These are phyloP conservation scores for Eucalyptus globulus DNA, from an alignment of 345 rosid genomes.

Conservation along the genomic window DNA sequence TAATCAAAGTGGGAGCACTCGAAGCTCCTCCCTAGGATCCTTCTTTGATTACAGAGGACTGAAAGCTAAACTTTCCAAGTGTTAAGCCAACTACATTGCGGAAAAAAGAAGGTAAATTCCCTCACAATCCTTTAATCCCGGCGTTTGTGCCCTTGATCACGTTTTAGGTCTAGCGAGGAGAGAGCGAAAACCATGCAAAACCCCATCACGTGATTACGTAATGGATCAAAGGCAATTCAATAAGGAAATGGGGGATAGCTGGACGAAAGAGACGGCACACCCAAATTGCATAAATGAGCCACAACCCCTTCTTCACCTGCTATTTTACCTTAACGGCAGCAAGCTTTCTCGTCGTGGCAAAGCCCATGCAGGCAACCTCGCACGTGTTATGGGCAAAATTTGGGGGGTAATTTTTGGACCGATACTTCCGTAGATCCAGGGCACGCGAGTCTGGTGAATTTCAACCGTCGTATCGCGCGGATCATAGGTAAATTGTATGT, in stretches of 20 bases:
- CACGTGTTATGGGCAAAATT: not conserved
- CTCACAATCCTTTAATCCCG: not conserved
- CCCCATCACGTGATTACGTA: not conserved
- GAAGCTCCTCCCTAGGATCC: not conserved
- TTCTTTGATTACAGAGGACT: not conserved
- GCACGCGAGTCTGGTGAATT: not conserved
- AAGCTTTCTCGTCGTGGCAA: not conserved
- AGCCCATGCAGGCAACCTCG: not conserved
- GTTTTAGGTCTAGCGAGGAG: not conserved
- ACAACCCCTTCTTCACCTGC: not conserved
- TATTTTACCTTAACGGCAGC: not conserved
- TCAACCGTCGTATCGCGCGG: not conserved
- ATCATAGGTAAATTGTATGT: not conserved
- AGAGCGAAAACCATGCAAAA: not conserved
- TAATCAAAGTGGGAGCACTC: not conserved
- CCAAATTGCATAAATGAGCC: not conserved
- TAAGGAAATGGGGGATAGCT: not conserved
- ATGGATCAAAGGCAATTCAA: not conserved
- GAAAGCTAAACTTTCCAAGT: not conserved
- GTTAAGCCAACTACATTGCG: not conserved
- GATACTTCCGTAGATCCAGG: not conserved
- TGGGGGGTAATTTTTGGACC: not conserved
- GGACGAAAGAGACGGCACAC: not conserved
- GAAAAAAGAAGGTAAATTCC: not conserved
- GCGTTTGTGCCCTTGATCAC: not conserved